phyloP scores from a whole-genome alignment of 306 rosid genomes.

The Malus fusca region DNA sequence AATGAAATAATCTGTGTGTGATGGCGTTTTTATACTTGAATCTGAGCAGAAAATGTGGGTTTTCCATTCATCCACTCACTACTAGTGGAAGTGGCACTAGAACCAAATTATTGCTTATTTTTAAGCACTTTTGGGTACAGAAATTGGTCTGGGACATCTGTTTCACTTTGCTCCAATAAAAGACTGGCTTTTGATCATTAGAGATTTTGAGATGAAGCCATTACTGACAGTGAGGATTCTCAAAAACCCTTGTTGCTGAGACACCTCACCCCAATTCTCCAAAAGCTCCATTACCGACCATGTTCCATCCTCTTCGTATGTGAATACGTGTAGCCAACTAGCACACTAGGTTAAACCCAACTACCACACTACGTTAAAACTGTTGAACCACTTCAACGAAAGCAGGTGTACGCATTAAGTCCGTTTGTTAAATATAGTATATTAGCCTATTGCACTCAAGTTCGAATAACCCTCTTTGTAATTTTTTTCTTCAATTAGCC shows the following conservation, averaged over 20 bases:
- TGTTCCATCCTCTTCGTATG: neutral
- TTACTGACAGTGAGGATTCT: conserved; percentile 9
- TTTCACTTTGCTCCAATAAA: conserved; percentile 3
- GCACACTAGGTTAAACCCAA: neutral
- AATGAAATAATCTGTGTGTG: neutral
- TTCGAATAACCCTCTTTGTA: neutral
- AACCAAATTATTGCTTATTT: conserved; percentile 9
- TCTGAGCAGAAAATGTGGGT: conserved; percentile 16
- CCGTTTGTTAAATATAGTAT: no score
- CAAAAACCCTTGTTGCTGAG: conserved; percentile 12
- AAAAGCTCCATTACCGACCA: conserved; percentile 6
- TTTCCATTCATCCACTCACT: conserved; percentile 26
- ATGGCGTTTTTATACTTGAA: conserved; percentile 27
- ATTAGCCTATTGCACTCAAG: neutral
- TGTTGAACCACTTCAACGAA: neutral
- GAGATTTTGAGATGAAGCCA: conserved; percentile 18
- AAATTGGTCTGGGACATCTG: conserved; percentile 1
- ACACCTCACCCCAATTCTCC: conserved; percentile 24
- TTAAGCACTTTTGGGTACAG: conserved; percentile 19
- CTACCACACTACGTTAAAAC: neutral
- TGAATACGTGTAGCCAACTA: neutral
- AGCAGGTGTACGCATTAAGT: no score
- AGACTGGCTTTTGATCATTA: neutral
- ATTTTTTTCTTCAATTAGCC: no score
- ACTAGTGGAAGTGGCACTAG: conserved; percentile 52